Evolutionary conservation across 208 protist genomes (phyloP), one percentile per base, ranked within the genome.

Genomic region (Trypanosoma cruzi): DNA sequence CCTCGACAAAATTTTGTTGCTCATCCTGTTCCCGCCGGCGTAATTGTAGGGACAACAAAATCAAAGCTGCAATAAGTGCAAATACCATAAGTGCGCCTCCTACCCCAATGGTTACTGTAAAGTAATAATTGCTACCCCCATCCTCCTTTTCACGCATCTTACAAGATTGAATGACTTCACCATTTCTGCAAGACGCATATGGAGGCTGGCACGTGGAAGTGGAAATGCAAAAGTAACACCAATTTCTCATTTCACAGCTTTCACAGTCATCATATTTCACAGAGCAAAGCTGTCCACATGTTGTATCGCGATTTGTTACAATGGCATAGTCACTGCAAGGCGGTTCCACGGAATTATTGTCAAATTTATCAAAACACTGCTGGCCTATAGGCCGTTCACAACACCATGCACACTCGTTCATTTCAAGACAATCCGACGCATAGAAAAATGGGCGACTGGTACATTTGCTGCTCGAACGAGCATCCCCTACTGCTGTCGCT

Each of bases 201-300:
- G 75, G 61, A 0, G 70, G 20, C 50, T 76, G 56, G 46, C 73
- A 80, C 14, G 8, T 50, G 8, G 20, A 57, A 18, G 32, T 48
- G n/a, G n/a, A 59, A 28, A 64, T 52, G 59, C 80, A 85, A 59
- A 71, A 85, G 32, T 72, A 68, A 46, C 80, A 85, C 80, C 80
- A 85, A 34, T 73, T 73, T 32, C 37, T 36, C 54, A 13, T 11
- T 44, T 71, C 64, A 44, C 80, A 85, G 16, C 5, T 42, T 28
- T 59, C 34, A 66, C 74, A 85, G 53, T 63, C 55, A 0, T 16
- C 48, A 18, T 22, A 46, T 2, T 37, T 22, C 7, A 57, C 44
- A 24, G 18, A 8, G 36, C 81, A 87, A 6, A 78, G 56, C 5
- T 28, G 32, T 5, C 55, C 73, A 61, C 81, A 87, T 46, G 73